Evolutionary conservation across 306 rosid species (phyloP).

Genomic region (Rosa persica): DNA sequence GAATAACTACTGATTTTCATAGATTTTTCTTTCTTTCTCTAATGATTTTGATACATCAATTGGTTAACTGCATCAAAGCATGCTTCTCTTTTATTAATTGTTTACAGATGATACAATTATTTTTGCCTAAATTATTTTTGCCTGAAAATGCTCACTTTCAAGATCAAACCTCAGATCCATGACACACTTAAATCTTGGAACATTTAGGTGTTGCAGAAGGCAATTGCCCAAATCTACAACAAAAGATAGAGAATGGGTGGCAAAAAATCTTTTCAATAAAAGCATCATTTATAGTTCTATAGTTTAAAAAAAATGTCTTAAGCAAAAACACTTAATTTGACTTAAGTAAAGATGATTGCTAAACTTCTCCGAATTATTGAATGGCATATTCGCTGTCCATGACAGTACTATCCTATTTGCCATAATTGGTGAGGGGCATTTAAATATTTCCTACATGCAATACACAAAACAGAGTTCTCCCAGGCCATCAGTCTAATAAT

Average conservation of each 20-base stretch:
- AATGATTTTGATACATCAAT: neutral
- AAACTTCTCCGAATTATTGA: neutral
- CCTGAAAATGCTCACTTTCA: neutral
- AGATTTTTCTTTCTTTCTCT: neutral
- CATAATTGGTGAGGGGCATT: neutral
- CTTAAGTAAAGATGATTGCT: neutral
- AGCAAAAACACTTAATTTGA: neutral
- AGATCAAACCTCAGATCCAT: neutral
- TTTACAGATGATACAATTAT: neutral
- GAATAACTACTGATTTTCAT: neutral
- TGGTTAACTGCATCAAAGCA: neutral
- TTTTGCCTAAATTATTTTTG: neutral
- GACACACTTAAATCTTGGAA: neutral
- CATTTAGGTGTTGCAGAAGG: neutral
- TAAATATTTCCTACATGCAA: neutral
- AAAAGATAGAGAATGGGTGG: neutral
- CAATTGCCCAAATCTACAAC: neutral
- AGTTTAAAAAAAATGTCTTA: neutral
- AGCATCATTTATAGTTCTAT: neutral
- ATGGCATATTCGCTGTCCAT: neutral
- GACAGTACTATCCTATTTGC: neutral
- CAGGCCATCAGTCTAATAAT: neutral
- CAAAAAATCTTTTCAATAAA: neutral
- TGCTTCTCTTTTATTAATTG: neutral
- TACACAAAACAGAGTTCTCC: neutral